These are phyloP conservation scores for Carex cristatella DNA, from an alignment of 176 grass and related monocot species.

Conservation along the genomic window DNA sequence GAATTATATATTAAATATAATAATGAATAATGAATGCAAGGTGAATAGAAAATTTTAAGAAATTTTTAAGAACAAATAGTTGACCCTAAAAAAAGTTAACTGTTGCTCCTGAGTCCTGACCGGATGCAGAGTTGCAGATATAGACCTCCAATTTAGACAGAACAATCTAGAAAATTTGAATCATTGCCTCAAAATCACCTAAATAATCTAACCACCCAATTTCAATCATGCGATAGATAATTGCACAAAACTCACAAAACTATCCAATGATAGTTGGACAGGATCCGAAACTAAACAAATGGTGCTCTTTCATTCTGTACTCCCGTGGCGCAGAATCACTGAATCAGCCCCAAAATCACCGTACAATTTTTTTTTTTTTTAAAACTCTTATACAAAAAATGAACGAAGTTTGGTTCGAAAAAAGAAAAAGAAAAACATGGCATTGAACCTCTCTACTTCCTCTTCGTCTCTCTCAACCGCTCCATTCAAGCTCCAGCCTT, in stretches of 20 bases:
- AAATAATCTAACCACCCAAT: neutral
- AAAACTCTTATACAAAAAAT: neutral
- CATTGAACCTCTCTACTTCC: slow-evolving; percentile 57
- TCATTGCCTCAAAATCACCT: neutral
- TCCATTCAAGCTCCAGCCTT: slow-evolving; percentile 56
- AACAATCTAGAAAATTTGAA: neutral
- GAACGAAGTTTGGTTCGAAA: neutral
- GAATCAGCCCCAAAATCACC: no score
- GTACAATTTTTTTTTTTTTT: no score
- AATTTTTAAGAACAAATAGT: no score
- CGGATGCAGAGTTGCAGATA: no score
- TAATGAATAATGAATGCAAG: no score
- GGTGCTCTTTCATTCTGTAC: neutral
- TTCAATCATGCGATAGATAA: neutral
- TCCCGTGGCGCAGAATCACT: slow-evolving; percentile 29
- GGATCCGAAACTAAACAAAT: neutral
- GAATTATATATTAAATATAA: no score
- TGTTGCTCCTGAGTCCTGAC: no score
- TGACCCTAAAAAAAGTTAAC: no score
- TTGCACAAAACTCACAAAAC: neutral
- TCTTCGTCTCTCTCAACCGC: slow-evolving; percentile 33
- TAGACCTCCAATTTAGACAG: no score
- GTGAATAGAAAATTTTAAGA: no score
- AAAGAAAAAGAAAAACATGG: slow-evolving; percentile 37
- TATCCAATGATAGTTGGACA: neutral